Evolutionary conservation across 345 rosid genomes (phyloP), one percentile per base, ranked within the genome.

Genomic region (Camelina neglecta): DNA sequence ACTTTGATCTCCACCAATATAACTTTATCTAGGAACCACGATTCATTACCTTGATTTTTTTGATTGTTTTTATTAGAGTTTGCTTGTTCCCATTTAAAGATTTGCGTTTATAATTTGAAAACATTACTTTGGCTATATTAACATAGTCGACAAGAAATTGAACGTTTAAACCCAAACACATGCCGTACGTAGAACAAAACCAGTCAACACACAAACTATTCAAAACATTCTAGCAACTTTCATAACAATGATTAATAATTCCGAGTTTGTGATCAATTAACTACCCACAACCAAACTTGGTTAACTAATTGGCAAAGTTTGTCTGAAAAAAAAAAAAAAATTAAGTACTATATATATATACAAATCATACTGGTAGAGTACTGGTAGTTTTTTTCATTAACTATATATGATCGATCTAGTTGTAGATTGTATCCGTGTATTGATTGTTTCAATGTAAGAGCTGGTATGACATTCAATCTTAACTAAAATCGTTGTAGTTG

Each of bases 401-500:
- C 38, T n/a, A 11, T 60, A 33, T 33, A 33, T 33, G 1, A 5
- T 31, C 7, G 24, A 60, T 38, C 9, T 10, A 39, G 8, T 54
- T 60, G 16, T 60, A 61, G 48, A 26, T 49, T 48, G 38, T 16
- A 60, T 60, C 16, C 11, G 61, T 60, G 48, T 21, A n/a, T 47
- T 44, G 44, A 23, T 71, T 71, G 23, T 29, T 6, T n/a, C 42
- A 72, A 49, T 39, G 75, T 36, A 35, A 48, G 21, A 45, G 54
- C 31, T 45, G 66, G 56, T 44, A 47, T 59, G 38, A 20, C 56
- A 45, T 33, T 56, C 20, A 13, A 55, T 54, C 33, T 20, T 41
- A 55, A 18, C 31, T 31, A 31, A 20, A 5, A 21, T 18, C 69
- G 55, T 69, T 69, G 65, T 8, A 69, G 74, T 70, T 70, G 65